phyloP scores from a whole-genome alignment of 768 basidiomycete genomes.

The Suillus discolor region DNA sequence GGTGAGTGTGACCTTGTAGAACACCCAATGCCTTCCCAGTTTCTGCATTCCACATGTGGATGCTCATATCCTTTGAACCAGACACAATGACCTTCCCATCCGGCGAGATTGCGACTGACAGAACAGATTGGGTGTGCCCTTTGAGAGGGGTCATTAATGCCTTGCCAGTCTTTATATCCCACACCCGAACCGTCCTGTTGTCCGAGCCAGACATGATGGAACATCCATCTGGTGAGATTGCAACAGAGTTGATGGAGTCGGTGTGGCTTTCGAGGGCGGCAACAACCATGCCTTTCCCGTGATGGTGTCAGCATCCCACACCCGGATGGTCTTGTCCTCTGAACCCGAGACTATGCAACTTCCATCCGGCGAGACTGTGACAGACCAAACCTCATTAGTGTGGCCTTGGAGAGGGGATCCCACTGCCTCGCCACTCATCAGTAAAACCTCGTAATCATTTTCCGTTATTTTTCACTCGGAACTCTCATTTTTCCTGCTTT shows the following conservation, averaged over 20 bases:
- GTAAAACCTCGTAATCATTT: no score
- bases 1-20: neutral
- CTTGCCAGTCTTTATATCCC: neutral
- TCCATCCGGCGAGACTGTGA: neutral
- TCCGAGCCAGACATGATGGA: neutral
- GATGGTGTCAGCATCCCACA: neutral
- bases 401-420: neutral
- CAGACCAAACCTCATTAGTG: fast-evolving
- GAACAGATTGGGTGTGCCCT: neutral
- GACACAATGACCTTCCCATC: slow-evolving; percentile 8
- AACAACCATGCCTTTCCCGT: neutral
- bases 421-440: neutral
- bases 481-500: no score
- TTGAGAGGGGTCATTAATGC: neutral
- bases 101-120: neutral
- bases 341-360: neutral
- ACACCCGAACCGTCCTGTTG: neutral
- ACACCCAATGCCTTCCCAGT: neutral
- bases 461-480: no score
- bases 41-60: neutral
- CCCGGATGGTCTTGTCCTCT: neutral
- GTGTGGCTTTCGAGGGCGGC: neutral
- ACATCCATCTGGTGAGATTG: neutral
- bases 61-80: slow-evolving; percentile 6
- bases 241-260: neutral